Conservation (phyloP, 176 grass and related monocot species). For the Lolium multiflorum region DNA sequence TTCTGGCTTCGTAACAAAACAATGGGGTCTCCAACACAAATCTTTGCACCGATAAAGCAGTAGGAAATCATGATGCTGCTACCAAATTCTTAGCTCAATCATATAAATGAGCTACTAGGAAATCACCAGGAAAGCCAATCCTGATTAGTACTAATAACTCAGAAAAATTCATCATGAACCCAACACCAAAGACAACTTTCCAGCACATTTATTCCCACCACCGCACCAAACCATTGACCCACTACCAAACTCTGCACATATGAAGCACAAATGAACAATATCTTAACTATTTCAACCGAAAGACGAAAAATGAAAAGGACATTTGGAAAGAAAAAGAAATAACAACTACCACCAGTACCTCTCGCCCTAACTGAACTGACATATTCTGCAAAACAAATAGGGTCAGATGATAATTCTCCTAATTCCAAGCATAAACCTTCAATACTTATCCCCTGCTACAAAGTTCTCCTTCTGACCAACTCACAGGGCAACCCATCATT, state of each 20-base stretch:
- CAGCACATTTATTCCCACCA: slow-evolving; percentile 50
- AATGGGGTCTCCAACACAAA: background rate
- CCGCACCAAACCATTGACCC: slow-evolving; percentile 47
- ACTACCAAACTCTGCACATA: slow-evolving; percentile 50
- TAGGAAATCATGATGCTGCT: background rate
- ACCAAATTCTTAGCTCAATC: slow-evolving; percentile 26
- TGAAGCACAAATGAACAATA: slow-evolving; percentile 38
- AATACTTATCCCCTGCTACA: slow-evolving; percentile 13
- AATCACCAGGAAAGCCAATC: background rate
- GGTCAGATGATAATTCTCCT: slow-evolving; percentile 42
- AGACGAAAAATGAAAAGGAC: slow-evolving; percentile 18
- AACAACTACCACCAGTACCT: slow-evolving; percentile 46
- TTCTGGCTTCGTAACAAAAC: background rate
- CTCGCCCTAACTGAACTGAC: slow-evolving; percentile 44
- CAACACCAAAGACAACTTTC: slow-evolving; percentile 47
- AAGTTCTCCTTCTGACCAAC: background rate
- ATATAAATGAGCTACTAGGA: slow-evolving; percentile 21
- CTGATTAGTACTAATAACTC: background rate
- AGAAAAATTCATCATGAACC: slow-evolving; percentile 35
- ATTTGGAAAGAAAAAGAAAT: slow-evolving; percentile 50
- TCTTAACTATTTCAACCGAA: slow-evolving; percentile 48
- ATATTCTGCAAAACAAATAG: slow-evolving; percentile 38
- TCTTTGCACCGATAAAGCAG: background rate
- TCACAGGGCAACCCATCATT: slow-evolving; percentile 5
- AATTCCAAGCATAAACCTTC: slow-evolving; percentile 23